These are phyloP conservation scores for Arabidopsis suecica DNA, from an alignment of 345 rosid species.

Conservation along the genomic window DNA sequence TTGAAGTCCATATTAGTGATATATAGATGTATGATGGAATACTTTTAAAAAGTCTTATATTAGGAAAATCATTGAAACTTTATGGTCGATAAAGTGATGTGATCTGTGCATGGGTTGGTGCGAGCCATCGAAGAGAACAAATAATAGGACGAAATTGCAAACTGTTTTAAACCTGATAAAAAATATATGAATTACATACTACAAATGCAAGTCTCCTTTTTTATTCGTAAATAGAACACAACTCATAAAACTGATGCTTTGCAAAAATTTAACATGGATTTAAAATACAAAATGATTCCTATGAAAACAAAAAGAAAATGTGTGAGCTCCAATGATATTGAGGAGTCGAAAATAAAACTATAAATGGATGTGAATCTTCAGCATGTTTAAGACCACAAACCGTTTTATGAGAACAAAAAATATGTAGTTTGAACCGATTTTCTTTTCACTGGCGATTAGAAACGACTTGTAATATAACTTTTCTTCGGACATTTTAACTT, in stretches of 20 bases:
- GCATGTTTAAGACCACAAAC: neutral
- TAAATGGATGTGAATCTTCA: neutral
- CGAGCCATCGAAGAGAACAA: constrained; percentile 16
- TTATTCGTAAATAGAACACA: neutral
- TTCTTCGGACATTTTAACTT: neutral
- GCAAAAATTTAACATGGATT: neutral
- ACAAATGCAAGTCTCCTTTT: constrained; percentile 7
- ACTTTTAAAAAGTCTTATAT: neutral
- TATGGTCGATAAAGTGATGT: constrained; percentile 36
- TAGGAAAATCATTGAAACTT: constrained; percentile 26
- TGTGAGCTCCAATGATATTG: neutral
- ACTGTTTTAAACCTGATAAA: neutral
- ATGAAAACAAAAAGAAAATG: neutral
- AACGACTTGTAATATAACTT: neutral
- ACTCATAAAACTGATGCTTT: neutral
- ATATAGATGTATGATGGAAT: neutral
- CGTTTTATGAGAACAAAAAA: neutral
- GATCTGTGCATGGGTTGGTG: constrained; percentile 39
- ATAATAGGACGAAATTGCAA: neutral
- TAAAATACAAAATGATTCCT: neutral
- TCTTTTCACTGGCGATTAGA: neutral
- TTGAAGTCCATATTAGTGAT: constrained; percentile 1
- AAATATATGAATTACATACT: neutral
- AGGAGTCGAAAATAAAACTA: neutral
- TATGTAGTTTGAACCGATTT: neutral